A percentile compares a stretch with the other conserved stretches of the same genome.
Conservation (phyloP, 2,329 filamentous ascomycete species). For the Xylariaceae sp. region DNA sequence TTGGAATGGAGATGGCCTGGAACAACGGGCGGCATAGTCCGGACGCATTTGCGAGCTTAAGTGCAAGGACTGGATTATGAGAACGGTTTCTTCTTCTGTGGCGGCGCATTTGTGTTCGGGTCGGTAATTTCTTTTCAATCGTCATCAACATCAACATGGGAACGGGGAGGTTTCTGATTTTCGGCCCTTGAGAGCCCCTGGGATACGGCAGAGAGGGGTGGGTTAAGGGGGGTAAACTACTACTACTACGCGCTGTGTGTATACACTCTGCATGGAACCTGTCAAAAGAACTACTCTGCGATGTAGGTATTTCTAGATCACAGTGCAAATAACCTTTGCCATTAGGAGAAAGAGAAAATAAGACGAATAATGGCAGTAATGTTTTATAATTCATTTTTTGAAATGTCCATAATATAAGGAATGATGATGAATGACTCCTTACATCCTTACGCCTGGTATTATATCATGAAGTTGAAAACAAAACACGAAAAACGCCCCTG, state of each 20-base stretch:
- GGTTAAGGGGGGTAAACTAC: too few species aligned
- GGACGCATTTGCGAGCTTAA: slow-evolving; percentile 73
- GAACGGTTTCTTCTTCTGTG: not conserved
- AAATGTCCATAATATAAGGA: too few species aligned
- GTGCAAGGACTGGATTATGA: slow-evolving; percentile 50
- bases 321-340: slow-evolving; percentile 16
- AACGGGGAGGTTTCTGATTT: too few species aligned
- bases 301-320: slow-evolving; percentile 22
- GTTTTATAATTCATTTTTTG: slow-evolving; percentile 1
- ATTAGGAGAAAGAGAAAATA: slow-evolving; percentile 7
- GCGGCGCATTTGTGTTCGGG: too few species aligned
- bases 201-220: too few species aligned
- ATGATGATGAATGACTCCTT: too few species aligned
- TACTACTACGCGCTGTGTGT: slow-evolving; percentile 5
- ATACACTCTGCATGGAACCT: slow-evolving; percentile 22
- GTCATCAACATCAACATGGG: too few species aligned
- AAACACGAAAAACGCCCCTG: too few species aligned
- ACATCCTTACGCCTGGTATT: too few species aligned
- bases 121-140: too few species aligned
- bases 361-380: slow-evolving; percentile 9
- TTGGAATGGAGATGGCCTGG: slow-evolving; percentile 60
- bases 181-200: too few species aligned
- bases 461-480: too few species aligned
- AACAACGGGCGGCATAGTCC: slow-evolving; percentile 69
- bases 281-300: slow-evolving; percentile 16